These are phyloP conservation scores for Septoria linicola DNA, from an alignment of 2,329 filamentous ascomycete genomes.

Conservation along the genomic window DNA sequence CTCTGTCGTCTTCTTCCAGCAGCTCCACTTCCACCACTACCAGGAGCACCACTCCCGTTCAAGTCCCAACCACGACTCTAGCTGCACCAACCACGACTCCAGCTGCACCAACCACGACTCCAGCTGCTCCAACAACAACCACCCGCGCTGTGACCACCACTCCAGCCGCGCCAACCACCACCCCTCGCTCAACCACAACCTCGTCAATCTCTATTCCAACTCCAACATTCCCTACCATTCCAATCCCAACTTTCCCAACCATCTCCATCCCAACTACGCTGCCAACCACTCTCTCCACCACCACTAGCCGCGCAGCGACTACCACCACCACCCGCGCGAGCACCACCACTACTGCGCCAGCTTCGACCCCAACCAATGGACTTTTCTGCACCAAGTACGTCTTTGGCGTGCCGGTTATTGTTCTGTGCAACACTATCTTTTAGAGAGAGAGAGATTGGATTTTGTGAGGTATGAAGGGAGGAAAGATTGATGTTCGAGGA, in stretches of 20 bases:
- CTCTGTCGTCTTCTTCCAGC: not conserved
- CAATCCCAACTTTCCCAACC: not conserved
- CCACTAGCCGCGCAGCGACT: not conserved
- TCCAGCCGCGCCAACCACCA: conserved; percentile 7
- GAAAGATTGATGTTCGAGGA: too few relatives aligned
- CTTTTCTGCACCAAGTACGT: conserved; percentile 4
- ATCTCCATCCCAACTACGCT: not conserved
- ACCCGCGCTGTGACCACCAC: not conserved
- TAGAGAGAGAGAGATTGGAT: not conserved
- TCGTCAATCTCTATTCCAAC: not conserved
- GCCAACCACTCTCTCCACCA: not conserved
- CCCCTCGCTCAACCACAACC: not conserved
- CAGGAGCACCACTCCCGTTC: not conserved
- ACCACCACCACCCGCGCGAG: not conserved
- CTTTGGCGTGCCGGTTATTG: conserved; percentile 3
- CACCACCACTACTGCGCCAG: not conserved
- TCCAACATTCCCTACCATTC: not conserved
- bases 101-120: not conserved
- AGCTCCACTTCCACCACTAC: not conserved
- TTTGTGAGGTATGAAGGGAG: too few relatives aligned
- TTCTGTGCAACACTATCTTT: not conserved
- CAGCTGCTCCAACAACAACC: not conserved
- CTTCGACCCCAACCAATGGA: not conserved
- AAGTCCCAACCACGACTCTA: not conserved
- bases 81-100: not conserved